Conservation (phyloP, 495 filamentous ascomycete genomes). For the Wilcoxina mikolae region DNA sequence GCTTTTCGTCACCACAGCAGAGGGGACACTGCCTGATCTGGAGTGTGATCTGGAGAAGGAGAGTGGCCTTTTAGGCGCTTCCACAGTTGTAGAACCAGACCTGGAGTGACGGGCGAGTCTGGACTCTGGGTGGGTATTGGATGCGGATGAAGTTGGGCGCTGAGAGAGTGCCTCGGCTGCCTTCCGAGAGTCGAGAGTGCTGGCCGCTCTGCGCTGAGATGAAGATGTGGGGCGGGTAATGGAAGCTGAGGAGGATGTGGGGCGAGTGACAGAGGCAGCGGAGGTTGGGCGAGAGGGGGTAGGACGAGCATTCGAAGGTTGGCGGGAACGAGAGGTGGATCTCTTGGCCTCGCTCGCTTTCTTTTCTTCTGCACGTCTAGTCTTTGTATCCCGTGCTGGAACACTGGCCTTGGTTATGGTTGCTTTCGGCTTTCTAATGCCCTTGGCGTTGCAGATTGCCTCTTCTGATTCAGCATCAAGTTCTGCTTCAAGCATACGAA, state of each 20-base stretch:
- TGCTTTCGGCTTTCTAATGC: slow-evolving; percentile 4
- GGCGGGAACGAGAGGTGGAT: slow-evolving; percentile 5
- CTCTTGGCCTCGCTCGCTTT: background rate
- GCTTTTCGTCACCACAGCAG: slow-evolving; percentile 7
- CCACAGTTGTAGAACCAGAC: slow-evolving; percentile 10
- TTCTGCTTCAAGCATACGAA: slow-evolving; percentile 28
- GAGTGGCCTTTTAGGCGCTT: slow-evolving; percentile 11
- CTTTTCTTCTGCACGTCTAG: background rate
- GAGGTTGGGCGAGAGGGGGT: slow-evolving; percentile 12
- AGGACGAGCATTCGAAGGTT: slow-evolving; percentile 9
- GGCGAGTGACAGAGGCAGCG: background rate
- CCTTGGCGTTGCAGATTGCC: background rate
- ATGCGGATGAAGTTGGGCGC: slow-evolving; percentile 20
- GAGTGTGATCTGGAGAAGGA: background rate
- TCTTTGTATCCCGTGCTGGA: slow-evolving; percentile 11
- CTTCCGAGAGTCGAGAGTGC: slow-evolving; percentile 16
- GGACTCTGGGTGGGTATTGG: slow-evolving; percentile 3
- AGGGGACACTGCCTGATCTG: background rate
- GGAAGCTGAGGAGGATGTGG: background rate
- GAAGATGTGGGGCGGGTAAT: background rate
- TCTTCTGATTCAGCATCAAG: slow-evolving; percentile 22
- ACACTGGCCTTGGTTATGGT: slow-evolving; percentile 6
- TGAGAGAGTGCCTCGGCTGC: slow-evolving; percentile 16
- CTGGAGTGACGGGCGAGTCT: slow-evolving; percentile 11
- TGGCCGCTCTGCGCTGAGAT: background rate